Evolutionary conservation across 371 early-diverging fungal genomes (phyloP).

Genomic region (Apophysomyces variabilis): DNA sequence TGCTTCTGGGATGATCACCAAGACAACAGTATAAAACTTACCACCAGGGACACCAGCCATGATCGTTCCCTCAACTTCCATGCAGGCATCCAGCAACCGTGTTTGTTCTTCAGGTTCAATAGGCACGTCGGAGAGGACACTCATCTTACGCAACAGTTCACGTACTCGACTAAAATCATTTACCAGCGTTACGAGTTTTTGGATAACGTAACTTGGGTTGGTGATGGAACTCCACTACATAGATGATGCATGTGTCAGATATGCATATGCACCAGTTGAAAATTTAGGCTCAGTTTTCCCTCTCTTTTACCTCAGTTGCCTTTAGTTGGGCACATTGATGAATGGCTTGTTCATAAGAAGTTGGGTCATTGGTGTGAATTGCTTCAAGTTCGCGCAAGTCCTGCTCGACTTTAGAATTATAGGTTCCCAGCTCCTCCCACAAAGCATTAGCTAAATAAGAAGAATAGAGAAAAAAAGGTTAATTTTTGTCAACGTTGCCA

Average conservation of each 20-base stretch:
- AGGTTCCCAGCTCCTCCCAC: constrained; percentile 63
- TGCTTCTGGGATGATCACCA: neutral
- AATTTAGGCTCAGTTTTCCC: no score
- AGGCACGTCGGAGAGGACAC: constrained; percentile 75
- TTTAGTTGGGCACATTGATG: constrained; percentile 30
- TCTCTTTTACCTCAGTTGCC: constrained; percentile 28
- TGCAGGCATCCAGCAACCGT: constrained; percentile 77
- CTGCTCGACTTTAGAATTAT: constrained; percentile 57
- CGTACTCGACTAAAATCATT: constrained; percentile 54
- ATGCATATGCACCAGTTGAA: no score
- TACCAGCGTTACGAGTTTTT: constrained; percentile 26
- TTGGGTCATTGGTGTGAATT: constrained; percentile 28
- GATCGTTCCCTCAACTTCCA: constrained; percentile 75
- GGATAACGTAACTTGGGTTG: neutral
- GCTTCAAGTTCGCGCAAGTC: constrained; percentile 44
- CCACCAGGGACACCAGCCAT: constrained; percentile 96
- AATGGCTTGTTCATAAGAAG: constrained; percentile 48
- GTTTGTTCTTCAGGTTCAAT: constrained; percentile 93
- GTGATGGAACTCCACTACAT: constrained; percentile 15
- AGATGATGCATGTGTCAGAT: no score
- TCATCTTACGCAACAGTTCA: constrained; percentile 70
- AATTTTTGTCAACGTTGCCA: no score
- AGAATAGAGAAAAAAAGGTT: no score
- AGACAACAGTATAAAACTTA: constrained; percentile 27
- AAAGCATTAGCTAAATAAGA: constrained; percentile 44